Evolutionary conservation across 2,329 filamentous ascomycete species (phyloP).

Genomic region (Colletotrichum incanum): DNA sequence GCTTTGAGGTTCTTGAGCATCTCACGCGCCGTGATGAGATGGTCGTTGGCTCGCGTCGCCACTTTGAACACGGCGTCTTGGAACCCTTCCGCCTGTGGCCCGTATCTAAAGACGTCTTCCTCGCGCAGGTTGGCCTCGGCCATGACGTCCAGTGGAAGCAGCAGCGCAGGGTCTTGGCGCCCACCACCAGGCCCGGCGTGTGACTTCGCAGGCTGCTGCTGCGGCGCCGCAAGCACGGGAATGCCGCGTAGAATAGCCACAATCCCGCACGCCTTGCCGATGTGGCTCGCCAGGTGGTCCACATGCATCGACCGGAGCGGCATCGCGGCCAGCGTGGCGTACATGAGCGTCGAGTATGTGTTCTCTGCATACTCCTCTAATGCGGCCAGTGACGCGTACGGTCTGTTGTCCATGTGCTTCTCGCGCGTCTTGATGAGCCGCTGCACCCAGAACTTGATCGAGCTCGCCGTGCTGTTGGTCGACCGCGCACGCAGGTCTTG

Average conservation of each 20-base stretch:
- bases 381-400: constrained; percentile 80
- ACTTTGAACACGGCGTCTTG: constrained; percentile 93
- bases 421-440: constrained; percentile 87
- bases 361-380: constrained; percentile 94
- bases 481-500: constrained; percentile 68
- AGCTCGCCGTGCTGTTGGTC: constrained; percentile 57
- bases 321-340: constrained; percentile 85
- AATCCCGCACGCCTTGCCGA: constrained; percentile 95
- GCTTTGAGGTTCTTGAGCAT: constrained; percentile 87
- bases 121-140: constrained; percentile 84
- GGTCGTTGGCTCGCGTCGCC: constrained; percentile 94
- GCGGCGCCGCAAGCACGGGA: constrained; percentile 87
- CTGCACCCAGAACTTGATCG: constrained; percentile 80
- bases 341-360: constrained; percentile 94
- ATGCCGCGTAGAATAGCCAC: constrained; percentile 88
- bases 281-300: constrained; percentile 94
- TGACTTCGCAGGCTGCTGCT: constrained; percentile 65
- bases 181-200: constrained; percentile 53
- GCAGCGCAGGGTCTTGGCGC: constrained; percentile 68
- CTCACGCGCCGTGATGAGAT: constrained; percentile 92
- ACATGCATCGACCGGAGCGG: constrained; percentile 86
- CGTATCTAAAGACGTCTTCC: constrained; percentile 89
- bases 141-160: constrained; percentile 92
- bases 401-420: constrained; percentile 86
- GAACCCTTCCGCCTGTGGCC: constrained; percentile 83